Base-by-base conservation (phyloP, 1,139 yeast genomes). In the Kodamaea fungicola region DNA sequence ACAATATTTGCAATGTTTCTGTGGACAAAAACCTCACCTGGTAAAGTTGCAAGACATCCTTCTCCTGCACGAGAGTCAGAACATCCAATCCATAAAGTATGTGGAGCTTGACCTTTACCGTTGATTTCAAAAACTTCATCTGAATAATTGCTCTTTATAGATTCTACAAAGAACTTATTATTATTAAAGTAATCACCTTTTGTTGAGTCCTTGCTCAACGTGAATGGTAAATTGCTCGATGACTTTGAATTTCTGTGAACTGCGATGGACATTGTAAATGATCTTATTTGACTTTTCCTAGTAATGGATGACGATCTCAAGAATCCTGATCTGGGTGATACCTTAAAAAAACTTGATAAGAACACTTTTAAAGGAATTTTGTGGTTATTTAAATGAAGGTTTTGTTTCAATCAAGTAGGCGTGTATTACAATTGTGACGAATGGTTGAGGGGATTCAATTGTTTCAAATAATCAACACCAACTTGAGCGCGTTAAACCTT, bases 31-130 rank as follows among this genome's bases (percentile, higher is more conserved):
- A 89, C 77, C 61, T 90, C 97, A 33, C 98, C 98, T 2, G 97
- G 97, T 40, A 84, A 67, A 6, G 83, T 79, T 26, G 90, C 90
- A 39, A 92, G 65, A 50, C 89, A 81, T 32, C 70, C 70, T 50
- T 92, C 97, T 37, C 90, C 86, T 41, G 86, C 87, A 50, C 98
- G 80, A 8, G 97, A 88, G 60, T 92, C 98, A 5, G 95, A 81
- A 61, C 98, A 92, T 3, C 97, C 97, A 44, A 92, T 84, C 95
- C 97, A 90, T 40, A 92, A 67, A 8, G 97, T 88, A 60, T 89
- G 95, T 12, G 98, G 98, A 12, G 80, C 62, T 62, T 92, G 98
- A 38, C 97, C 97, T 55, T 78, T 71, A 1, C 80, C 92, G 52
- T 89, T 87, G 40, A 76, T 55, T 34, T 78, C 80, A 55, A 89